Conservation (phyloP, 495 filamentous ascomycete genomes). For the Evansstolkia leycettana region DNA sequence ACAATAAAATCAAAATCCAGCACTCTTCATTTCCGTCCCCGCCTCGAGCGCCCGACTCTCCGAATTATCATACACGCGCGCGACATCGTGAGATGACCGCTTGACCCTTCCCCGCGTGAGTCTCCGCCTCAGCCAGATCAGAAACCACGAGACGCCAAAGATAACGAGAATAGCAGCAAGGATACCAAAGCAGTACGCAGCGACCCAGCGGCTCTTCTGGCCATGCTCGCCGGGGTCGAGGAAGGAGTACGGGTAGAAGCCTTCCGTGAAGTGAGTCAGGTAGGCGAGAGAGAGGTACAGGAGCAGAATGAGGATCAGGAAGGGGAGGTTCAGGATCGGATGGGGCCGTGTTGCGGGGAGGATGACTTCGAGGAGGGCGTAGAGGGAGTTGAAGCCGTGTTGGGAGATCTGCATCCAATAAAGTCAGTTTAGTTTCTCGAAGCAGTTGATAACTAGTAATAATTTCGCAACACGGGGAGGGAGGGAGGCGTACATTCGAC, state of each 20-base stretch:
- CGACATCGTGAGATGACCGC: constrained; percentile 13
- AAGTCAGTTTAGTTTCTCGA: constrained; percentile 1
- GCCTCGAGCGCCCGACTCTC: too few species aligned
- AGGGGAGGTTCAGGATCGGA: constrained; percentile 21
- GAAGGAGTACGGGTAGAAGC: constrained; percentile 68
- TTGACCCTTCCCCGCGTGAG: constrained; percentile 21
- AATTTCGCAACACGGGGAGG: too few species aligned
- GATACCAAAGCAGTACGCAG: constrained; percentile 45
- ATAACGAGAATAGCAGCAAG: constrained; percentile 48
- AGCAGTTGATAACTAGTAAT: too few species aligned
- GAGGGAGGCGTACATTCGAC: constrained; percentile 43
- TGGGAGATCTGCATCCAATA: constrained; percentile 43
- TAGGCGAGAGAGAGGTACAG: constrained; percentile 66
- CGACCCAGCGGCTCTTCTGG: constrained; percentile 30
- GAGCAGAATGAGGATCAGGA: constrained; percentile 40
- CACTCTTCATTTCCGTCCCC: too few species aligned
- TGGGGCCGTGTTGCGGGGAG: constrained; percentile 49
- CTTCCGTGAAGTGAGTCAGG: constrained; percentile 52
- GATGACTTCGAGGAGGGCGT: constrained; percentile 60
- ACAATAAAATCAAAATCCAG: too few species aligned
- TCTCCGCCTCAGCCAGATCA: constrained; percentile 40
- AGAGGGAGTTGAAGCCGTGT: constrained; percentile 61
- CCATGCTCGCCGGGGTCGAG: constrained; percentile 42
- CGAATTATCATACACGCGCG: too few species aligned
- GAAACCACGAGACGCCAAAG: constrained; percentile 42